Percentiles rank a stretch among this genome's conserved stretches.
phyloP scores from a whole-genome alignment of 2,329 filamentous ascomycete genomes.

The Dactylonectria macrodidyma region DNA sequence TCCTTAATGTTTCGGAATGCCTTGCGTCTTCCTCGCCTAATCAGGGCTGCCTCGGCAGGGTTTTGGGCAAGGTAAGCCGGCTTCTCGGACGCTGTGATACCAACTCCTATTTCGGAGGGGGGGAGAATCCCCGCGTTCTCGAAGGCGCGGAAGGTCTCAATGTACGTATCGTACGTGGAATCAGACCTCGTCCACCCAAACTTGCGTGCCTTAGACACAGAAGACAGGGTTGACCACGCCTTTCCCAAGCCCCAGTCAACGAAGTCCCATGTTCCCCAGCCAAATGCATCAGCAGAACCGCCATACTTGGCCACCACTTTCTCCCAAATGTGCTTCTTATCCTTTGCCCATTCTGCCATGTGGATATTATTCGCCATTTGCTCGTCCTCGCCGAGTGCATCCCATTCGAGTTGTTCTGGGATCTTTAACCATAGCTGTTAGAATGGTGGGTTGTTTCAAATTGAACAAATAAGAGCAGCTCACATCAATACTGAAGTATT shows the following conservation, averaged over 20 bases:
- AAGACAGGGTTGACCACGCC: slow-evolving; percentile 33
- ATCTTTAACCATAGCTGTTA: slow-evolving; percentile 11
- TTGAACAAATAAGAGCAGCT: not conserved
- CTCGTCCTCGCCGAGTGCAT: slow-evolving; percentile 27
- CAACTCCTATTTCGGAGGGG: not conserved
- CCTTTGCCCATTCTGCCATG: slow-evolving; percentile 36
- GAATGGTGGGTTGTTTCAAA: not conserved
- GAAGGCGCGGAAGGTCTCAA: slow-evolving; percentile 37
- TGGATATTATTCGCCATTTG: slow-evolving; percentile 34
- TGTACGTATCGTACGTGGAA: slow-evolving; percentile 35
- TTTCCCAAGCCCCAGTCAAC: slow-evolving; percentile 40
- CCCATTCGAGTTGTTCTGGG: slow-evolving; percentile 34
- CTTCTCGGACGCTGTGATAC: not conserved
- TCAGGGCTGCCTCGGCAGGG: not conserved
- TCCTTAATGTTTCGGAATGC: not conserved
- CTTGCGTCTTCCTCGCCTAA: not conserved
- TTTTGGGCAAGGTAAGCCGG: not conserved
- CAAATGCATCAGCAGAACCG: slow-evolving; percentile 30
- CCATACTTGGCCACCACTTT: slow-evolving; percentile 36
- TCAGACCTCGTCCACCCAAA: slow-evolving; percentile 39
- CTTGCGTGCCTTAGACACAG: slow-evolving; percentile 35
- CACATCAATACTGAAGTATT: slow-evolving; percentile 30
- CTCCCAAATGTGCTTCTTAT: slow-evolving; percentile 38
- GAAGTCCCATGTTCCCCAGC: slow-evolving; percentile 41
- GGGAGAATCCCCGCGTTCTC: slow-evolving; percentile 40